A percentile compares a stretch with the other conserved stretches of the same genome.
Evolutionary conservation across 2,329 filamentous ascomycete species (phyloP).

Genomic region (Diplodia seriata): DNA sequence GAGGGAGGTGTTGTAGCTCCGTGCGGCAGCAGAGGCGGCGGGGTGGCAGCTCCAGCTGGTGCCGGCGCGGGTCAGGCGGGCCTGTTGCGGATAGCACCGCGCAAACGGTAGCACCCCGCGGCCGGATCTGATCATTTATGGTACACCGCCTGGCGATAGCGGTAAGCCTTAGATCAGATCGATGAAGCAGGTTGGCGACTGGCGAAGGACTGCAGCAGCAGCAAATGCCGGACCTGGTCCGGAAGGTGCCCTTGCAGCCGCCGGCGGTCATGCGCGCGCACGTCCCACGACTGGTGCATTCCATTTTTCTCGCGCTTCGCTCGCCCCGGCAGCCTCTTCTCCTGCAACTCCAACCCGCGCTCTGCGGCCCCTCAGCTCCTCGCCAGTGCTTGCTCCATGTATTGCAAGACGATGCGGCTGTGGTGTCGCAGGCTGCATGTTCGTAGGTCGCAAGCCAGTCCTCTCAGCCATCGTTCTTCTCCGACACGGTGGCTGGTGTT

Average conservation of each 20-base stretch:
- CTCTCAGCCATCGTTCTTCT: conserved; percentile 40
- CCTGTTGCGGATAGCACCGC: conserved; percentile 16
- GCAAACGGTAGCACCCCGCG: conserved; percentile 24
- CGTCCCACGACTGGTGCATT: conserved; percentile 15
- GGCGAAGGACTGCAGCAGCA: conserved; percentile 3
- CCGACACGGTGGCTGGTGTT: conserved; percentile 25
- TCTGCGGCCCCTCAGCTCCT: conserved; percentile 7
- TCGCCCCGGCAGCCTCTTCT: conserved; percentile 16
- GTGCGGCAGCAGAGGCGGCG: conserved; percentile 22
- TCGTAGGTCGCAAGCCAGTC: conserved; percentile 44
- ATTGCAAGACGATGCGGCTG: neutral
- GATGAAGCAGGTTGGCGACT: conserved; percentile 11
- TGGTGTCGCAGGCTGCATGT: neutral
- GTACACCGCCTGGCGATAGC: conserved; percentile 22
- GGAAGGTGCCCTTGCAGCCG: conserved; percentile 25
- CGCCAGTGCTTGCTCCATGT: neutral
- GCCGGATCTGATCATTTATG: conserved; percentile 30
- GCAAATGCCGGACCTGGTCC: conserved; percentile 5
- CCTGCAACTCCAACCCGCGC: neutral
- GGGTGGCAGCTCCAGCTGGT: conserved; percentile 3
- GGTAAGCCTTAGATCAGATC: conserved; percentile 30
- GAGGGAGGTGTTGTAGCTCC: conserved; percentile 29
- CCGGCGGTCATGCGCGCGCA: conserved; percentile 19
- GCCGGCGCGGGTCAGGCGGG: conserved; percentile 24
- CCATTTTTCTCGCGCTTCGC: conserved; percentile 17